A percentile compares a stretch with the other conserved stretches of the same genome.
Evolutionary conservation across 805 yeast species (phyloP).

Genomic region (Cyberlindnera suaveolens): DNA sequence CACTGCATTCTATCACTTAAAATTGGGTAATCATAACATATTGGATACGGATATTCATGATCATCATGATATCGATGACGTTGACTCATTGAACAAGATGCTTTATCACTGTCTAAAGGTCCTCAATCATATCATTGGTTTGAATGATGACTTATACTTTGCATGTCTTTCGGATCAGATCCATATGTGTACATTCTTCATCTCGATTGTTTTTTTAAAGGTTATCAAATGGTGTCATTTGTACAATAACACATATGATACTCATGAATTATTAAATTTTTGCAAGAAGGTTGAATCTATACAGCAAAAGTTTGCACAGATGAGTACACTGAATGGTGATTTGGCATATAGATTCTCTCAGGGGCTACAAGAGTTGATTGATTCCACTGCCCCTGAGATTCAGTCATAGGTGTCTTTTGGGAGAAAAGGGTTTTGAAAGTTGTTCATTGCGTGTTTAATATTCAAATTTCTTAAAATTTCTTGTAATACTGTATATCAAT

Average conservation of each 20-base stretch:
- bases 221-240: constrained; percentile 19
- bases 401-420: constrained; percentile 1
- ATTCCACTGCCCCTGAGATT: constrained; percentile 7
- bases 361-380: constrained; percentile 16
- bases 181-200: constrained; percentile 34
- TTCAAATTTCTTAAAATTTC: no score
- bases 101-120: constrained; percentile 21
- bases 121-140: constrained; percentile 23
- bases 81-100: constrained; percentile 19
- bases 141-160: constrained; percentile 44
- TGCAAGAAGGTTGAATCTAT: constrained; percentile 15
- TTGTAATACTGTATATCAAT: no score
- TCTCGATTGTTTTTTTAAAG: constrained; percentile 19
- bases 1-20: constrained; percentile 40
- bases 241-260: constrained; percentile 15
- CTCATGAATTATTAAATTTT: constrained; percentile 15
- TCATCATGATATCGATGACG: constrained; percentile 14
- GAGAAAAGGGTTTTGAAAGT: no score
- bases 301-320: constrained; percentile 11
- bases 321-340: constrained; percentile 15
- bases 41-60: constrained; percentile 10
- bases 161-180: constrained; percentile 68
- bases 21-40: constrained; percentile 13
- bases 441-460: no score
- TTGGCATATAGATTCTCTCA: constrained; percentile 16